phyloP scores from a whole-genome alignment of 176 grass and related monocot genomes.

The Bonia amplexicaulis region DNA sequence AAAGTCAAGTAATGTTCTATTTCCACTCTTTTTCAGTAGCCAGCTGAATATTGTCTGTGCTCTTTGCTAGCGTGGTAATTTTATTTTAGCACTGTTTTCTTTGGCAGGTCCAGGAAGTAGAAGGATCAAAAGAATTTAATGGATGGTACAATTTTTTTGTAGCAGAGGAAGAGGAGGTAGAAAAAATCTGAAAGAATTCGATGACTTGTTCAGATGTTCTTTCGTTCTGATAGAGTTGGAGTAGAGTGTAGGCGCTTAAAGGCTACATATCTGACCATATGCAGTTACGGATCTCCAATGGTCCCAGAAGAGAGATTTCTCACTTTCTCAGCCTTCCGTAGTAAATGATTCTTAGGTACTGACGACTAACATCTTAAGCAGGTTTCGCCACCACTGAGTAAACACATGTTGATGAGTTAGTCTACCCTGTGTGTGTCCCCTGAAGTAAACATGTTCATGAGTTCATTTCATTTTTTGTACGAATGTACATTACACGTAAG shows the following conservation, averaged over 20 bases:
- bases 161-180: background rate
- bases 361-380: background rate
- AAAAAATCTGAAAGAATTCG: background rate
- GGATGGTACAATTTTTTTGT: background rate
- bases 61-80: background rate
- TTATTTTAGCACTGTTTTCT: background rate
- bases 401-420: slow-evolving; percentile 9
- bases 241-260: background rate
- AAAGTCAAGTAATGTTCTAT: background rate
- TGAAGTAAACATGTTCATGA: background rate
- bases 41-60: background rate
- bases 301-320: background rate
- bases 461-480: background rate
- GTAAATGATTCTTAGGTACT: slow-evolving; percentile 7
- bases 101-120: slow-evolving; percentile 20
- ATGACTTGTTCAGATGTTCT: background rate
- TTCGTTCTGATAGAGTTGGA: background rate
- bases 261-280: background rate
- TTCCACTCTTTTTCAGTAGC: background rate
- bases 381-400: background rate
- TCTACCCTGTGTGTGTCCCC: background rate
- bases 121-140: background rate
- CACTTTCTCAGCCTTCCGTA: background rate
- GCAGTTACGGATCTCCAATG: background rate
- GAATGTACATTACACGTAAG: background rate